Conservation (phyloP, 257 asterid genomes). For the Plantago major region DNA sequence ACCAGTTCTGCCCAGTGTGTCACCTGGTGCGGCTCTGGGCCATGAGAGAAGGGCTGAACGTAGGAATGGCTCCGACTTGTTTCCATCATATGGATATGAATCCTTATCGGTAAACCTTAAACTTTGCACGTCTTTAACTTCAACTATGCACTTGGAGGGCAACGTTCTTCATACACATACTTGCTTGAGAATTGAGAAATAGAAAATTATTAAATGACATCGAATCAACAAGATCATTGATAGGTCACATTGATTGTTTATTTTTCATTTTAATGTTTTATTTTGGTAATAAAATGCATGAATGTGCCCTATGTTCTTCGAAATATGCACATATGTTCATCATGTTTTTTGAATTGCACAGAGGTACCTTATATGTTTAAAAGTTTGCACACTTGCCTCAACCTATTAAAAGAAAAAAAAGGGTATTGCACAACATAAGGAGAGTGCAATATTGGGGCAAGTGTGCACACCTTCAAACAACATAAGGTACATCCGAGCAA, state of each 20-base stretch:
- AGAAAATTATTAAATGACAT: constrained; percentile 3
- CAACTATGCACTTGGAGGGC: constrained; percentile 4
- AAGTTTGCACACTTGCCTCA: no score
- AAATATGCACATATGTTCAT: no score
- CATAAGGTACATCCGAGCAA: no score
- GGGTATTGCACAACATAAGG: no score
- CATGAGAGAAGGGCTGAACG: constrained; percentile 71
- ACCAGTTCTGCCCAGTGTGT: constrained; percentile 44
- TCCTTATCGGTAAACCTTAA: constrained; percentile 52
- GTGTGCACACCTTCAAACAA: no score
- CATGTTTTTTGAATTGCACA: no score
- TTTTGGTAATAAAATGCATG: no score
- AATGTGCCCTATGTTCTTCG: no score
- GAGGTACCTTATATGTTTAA: no score
- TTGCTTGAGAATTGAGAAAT: constrained; percentile 5
- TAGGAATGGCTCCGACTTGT: constrained; percentile 56
- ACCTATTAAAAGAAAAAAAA: no score
- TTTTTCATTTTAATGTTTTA: background rate
- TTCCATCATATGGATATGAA: constrained; percentile 75
- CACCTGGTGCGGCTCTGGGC: constrained; percentile 49
- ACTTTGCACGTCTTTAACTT: constrained; percentile 12
- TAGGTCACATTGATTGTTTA: background rate
- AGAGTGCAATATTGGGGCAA: no score
- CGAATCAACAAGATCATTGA: background rate
- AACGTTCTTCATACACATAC: background rate